Evolutionary conservation across 2,329 filamentous ascomycete genomes (phyloP), one percentile per base, ranked within the genome.

Genomic region (Cercospora nicotianae): DNA sequence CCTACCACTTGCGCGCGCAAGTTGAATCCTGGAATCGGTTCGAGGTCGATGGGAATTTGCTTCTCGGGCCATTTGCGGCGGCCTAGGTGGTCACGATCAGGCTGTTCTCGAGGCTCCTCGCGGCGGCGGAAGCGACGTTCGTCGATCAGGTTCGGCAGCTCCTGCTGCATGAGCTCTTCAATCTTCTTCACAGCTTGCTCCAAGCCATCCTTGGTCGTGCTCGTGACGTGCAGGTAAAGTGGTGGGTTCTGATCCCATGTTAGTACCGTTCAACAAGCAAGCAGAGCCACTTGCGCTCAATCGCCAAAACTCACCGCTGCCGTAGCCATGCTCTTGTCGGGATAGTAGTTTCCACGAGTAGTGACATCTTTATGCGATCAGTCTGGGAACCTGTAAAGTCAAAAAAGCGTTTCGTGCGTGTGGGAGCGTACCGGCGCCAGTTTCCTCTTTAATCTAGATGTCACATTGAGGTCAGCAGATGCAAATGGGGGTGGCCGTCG

Each of bases 381-480:
- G 69, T 67, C 67, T 65, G 80, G 81, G 83, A n/a, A 57, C 83
- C 81, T 80, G 81, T 75, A 79, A 74, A 80, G 79, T 80, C 76
- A 72, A 81, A 80, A 79, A 77, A 53, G 62, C 59, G 59, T 79
- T 81, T 81, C 79, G 80, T 81, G 80, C 71, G 68, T 83, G 60
- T 83, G 84, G 80, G 83, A 85, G 88, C 94, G 90, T 99, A 99
- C 95, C 95, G 87, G 95, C 94, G 87, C 95, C 95, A 90, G 94
- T 98, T 78, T 97, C 93, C 85, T 97, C 94, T 90, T 97, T 96
- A 78, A 99, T 99, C 95, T 99, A 94, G 77, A 91, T 91, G 83
- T 89, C 89, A 95, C 87, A 89, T 60, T 65, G 59, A 90, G 88
- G 94, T 97, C 89, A 98, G 94, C 93, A 95, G 89, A 89, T 92